Conservation (phyloP, 2,329 filamentous ascomycete genomes). For the Aspergillus fructus region DNA sequence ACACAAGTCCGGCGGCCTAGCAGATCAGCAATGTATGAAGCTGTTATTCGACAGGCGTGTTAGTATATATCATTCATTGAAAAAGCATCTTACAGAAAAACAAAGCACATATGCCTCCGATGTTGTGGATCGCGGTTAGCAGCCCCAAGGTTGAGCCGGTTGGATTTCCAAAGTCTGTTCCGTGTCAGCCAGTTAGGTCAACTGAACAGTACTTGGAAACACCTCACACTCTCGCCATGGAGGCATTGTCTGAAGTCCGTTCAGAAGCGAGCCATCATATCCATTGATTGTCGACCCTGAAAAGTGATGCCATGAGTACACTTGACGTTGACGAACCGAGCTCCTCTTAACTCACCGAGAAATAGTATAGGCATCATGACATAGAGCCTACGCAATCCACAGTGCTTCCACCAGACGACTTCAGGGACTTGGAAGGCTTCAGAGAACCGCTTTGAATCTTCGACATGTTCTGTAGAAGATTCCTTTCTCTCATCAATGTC, state of each 20-base stretch:
- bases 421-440: slow-evolving; percentile 3
- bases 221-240: slow-evolving; percentile 18
- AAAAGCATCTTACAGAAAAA: slow-evolving; percentile 13
- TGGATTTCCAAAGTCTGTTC: slow-evolving; percentile 15
- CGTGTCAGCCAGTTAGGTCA: not conserved
- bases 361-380: slow-evolving; percentile 16
- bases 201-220: not conserved
- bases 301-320: not conserved
- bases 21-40: slow-evolving; percentile 20
- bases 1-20: slow-evolving; percentile 17
- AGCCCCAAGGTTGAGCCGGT: slow-evolving; percentile 13
- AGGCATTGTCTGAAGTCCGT: slow-evolving; percentile 20
- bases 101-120: slow-evolving; percentile 18
- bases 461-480: not conserved
- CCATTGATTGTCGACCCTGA: slow-evolving; percentile 16
- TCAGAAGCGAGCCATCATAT: slow-evolving; percentile 20
- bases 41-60: not conserved
- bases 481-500: not conserved
- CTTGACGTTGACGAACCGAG: no score
- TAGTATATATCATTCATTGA: not conserved
- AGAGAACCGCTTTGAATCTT: not conserved
- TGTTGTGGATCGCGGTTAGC: slow-evolving; percentile 19
- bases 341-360: slow-evolving; percentile 5
- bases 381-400: slow-evolving; percentile 14
- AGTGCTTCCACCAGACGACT: slow-evolving; percentile 19